Evolutionary conservation across 345 rosid genomes (phyloP).

Genomic region (Draba incana): DNA sequence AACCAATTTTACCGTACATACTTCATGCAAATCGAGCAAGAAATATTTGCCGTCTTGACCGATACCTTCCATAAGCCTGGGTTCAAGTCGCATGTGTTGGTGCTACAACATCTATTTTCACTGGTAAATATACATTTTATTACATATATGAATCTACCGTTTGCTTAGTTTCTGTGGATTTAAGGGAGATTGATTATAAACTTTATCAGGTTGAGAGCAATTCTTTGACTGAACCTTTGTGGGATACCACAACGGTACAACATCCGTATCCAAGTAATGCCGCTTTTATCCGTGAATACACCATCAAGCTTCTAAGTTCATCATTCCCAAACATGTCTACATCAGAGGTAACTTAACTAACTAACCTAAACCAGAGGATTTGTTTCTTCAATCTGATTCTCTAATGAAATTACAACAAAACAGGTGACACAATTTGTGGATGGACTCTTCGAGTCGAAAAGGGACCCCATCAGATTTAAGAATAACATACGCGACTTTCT

Average conservation of each 20-base stretch:
- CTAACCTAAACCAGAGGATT: background rate
- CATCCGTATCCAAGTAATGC: conserved; percentile 80
- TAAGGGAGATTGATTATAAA: background rate
- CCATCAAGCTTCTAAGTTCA: conserved; percentile 82
- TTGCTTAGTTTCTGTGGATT: conserved; percentile 6
- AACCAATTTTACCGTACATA: conserved; percentile 68
- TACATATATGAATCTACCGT: background rate
- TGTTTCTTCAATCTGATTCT: background rate
- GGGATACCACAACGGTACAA: conserved; percentile 77
- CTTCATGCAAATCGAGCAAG: conserved; percentile 66
- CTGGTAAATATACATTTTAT: conserved; percentile 49
- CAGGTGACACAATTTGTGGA: conserved; percentile 90
- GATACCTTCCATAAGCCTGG: conserved; percentile 99
- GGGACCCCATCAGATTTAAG: conserved; percentile 65
- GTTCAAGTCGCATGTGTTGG: conserved; percentile 89
- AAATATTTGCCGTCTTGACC: conserved; percentile 89
- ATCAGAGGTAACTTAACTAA: conserved; percentile 59
- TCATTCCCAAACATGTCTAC: conserved; percentile 96
- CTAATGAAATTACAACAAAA: conserved; percentile 1
- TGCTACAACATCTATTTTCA: conserved; percentile 82
- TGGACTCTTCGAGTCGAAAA: conserved; percentile 75
- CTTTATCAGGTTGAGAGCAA: conserved; percentile 71
- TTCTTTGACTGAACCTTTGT: conserved; percentile 79
- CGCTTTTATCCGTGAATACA: conserved; percentile 75
- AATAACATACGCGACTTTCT: conserved; percentile 91